phyloP scores from a whole-genome alignment of 352 stramenopile species.

The Phytopythium ostracodes region DNA sequence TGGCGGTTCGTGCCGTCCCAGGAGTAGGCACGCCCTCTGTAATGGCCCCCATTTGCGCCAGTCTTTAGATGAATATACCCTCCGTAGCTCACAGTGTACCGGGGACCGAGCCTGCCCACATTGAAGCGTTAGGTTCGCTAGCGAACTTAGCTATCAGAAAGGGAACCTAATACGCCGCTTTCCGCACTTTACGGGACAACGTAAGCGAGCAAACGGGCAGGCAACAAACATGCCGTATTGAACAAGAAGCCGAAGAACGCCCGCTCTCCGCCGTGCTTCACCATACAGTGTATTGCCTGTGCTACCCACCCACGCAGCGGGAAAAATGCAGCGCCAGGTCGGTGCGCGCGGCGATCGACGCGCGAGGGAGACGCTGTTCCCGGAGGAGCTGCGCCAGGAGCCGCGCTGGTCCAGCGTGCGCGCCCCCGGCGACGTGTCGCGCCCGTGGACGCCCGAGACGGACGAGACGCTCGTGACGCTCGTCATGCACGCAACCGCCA shows the following conservation, averaged over 20 bases:
- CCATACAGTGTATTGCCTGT: no score
- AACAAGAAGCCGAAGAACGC: constrained; percentile 15
- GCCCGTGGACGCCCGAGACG: constrained; percentile 34
- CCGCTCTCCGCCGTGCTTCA: background rate
- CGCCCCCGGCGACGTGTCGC: constrained; percentile 21
- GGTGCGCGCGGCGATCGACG: background rate
- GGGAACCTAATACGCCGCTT: no score
- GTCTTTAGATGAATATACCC: background rate
- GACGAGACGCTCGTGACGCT: constrained; percentile 65
- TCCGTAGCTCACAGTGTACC: background rate
- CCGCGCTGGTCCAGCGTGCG: constrained; percentile 66
- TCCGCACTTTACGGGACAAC: background rate
- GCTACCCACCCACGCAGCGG: background rate
- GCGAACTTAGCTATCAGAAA: no score
- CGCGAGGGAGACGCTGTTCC: constrained; percentile 7
- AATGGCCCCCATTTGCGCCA: background rate
- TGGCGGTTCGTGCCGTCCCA: constrained; percentile 54
- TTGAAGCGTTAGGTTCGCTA: background rate
- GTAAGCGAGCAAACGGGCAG: background rate
- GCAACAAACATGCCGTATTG: constrained; percentile 2
- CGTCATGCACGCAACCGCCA: constrained; percentile 63
- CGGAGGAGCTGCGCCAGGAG: constrained; percentile 55
- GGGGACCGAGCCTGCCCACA: no score
- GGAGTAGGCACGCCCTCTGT: background rate
- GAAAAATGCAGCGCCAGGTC: background rate